Evolutionary conservation across 2,329 filamentous ascomycete genomes (phyloP).

Genomic region (Didymosphaeria variabile): DNA sequence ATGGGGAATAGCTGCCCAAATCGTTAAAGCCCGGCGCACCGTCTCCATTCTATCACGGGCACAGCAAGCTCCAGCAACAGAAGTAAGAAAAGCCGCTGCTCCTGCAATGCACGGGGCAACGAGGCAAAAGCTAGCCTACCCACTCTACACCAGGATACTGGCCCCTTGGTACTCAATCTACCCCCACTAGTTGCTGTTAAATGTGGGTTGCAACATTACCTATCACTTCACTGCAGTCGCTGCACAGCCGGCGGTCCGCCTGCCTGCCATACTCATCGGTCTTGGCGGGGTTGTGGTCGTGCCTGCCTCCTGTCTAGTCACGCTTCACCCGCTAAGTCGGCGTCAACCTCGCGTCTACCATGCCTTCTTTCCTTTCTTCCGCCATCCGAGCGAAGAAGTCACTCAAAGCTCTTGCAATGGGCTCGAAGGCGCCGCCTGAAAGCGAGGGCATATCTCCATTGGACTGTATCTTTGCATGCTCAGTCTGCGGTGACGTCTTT

Average conservation of each 20-base stretch:
- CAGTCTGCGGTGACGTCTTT: conserved; percentile 56
- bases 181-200: not conserved
- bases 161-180: not conserved
- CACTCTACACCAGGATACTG: not conserved
- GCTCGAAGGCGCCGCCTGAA: conserved; percentile 21
- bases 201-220: not conserved
- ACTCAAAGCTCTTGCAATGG: conserved; percentile 23
- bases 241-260: not conserved
- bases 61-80: no score
- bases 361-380: conserved; percentile 13
- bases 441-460: conserved; percentile 31
- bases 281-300: conserved; percentile 13
- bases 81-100: no score
- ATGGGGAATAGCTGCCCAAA: no score
- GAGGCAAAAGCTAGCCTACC: no score
- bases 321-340: not conserved
- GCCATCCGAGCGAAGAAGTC: conserved; percentile 2
- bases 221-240: not conserved
- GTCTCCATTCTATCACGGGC: no score
- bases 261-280: conserved; percentile 28
- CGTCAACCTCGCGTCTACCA: conserved; percentile 12
- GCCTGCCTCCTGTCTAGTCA: conserved; percentile 14
- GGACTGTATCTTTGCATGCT: conserved; percentile 60
- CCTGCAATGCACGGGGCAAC: no score
- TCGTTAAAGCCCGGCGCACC: no score